These are phyloP conservation scores for Vaccinium darrowii DNA, from an alignment of 148 eudicot species.

Conservation along the genomic window DNA sequence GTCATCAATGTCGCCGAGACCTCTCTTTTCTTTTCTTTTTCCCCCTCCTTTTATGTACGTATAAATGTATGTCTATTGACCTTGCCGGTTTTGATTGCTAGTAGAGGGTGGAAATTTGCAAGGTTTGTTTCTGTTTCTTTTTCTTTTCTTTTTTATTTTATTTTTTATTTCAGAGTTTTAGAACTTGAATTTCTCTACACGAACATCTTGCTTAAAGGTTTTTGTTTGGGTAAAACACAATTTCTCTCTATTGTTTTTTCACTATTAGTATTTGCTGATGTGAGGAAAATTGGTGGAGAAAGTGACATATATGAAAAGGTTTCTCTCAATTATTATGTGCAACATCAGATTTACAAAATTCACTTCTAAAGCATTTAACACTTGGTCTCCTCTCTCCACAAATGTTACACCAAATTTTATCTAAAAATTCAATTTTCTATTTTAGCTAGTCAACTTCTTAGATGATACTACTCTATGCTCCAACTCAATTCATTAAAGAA, in stretches of 20 bases:
- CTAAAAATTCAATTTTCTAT: background rate
- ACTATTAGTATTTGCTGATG: background rate
- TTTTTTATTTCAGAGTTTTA: background rate
- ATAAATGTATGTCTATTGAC: background rate
- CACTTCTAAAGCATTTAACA: too few relatives aligned
- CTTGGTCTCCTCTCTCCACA: background rate
- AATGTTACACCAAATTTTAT: too few relatives aligned
- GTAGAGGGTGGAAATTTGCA: background rate
- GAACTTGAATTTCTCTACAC: background rate
- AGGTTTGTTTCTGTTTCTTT: background rate
- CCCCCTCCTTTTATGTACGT: too few relatives aligned
- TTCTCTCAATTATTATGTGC: background rate
- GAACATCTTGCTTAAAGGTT: background rate
- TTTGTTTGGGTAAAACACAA: background rate
- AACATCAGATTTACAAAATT: too few relatives aligned
- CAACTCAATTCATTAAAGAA: background rate
- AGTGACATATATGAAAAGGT: background rate
- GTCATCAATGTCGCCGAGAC: background rate
- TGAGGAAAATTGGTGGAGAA: slow-evolving; percentile 12
- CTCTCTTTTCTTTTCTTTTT: background rate
- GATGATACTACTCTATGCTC: background rate
- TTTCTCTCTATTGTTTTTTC: background rate
- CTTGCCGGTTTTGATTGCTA: background rate
- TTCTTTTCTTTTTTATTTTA: too few relatives aligned
- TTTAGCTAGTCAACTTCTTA: background rate